phyloP scores from a whole-genome alignment of 345 rosid species.

The Hibiscus trionum region DNA sequence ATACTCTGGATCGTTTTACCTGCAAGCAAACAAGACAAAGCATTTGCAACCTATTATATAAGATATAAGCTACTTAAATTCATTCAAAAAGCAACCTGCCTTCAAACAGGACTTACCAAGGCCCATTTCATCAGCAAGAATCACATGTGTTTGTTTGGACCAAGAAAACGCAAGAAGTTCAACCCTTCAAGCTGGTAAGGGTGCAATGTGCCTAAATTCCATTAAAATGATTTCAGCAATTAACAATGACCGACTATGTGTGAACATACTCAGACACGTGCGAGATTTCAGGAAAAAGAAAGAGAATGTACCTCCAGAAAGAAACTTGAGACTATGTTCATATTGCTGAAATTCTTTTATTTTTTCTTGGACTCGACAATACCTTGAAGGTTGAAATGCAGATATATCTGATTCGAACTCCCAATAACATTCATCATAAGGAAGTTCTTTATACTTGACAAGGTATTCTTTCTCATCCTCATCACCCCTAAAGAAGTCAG shows the following conservation, averaged over 20 bases:
- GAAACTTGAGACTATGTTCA: slow-evolving; percentile 79
- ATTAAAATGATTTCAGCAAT: slow-evolving; percentile 20
- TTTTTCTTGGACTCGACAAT: slow-evolving; percentile 46
- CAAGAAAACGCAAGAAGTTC: slow-evolving; percentile 90
- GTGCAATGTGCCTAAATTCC: slow-evolving; percentile 68
- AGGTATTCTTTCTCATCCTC: slow-evolving; percentile 76
- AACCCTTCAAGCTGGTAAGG: slow-evolving; percentile 98
- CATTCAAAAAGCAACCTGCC: neutral
- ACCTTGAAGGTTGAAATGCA: slow-evolving; percentile 57
- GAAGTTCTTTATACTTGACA: slow-evolving; percentile 93
- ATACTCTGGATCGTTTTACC: slow-evolving; percentile 99
- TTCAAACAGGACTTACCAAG: slow-evolving; percentile 42
- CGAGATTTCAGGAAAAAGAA: slow-evolving; percentile 6
- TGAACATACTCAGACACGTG: slow-evolving; percentile 4
- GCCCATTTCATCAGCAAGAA: slow-evolving; percentile 99
- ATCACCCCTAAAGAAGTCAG: slow-evolving; percentile 57
- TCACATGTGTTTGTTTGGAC: slow-evolving; percentile 94
- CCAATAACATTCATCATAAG: slow-evolving; percentile 97
- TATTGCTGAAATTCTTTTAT: slow-evolving; percentile 72
- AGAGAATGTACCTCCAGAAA: slow-evolving; percentile 63
- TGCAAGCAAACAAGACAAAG: slow-evolving; percentile 25
- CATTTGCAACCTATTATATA: neutral
- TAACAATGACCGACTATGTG: slow-evolving; percentile 11
- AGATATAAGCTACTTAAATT: neutral
- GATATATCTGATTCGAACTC: slow-evolving; percentile 87